Base-by-base conservation (phyloP, 495 filamentous ascomycete species). In the Penicillium silybi region DNA sequence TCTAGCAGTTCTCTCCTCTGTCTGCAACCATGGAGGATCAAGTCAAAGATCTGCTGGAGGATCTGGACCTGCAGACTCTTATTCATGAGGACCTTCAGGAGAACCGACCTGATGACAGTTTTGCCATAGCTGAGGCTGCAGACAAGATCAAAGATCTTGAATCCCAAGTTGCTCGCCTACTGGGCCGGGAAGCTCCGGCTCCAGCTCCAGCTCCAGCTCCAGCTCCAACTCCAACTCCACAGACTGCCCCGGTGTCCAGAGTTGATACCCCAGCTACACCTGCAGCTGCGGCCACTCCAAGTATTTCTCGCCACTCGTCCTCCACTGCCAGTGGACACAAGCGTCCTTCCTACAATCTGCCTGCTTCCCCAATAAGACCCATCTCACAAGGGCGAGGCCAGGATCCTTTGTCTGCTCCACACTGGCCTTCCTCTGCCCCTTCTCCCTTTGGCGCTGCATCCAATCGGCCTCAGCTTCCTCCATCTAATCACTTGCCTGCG, bases 31-130 rank as follows among this genome's bases (percentile, higher is more conserved):
- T 62, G 61, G 55, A 53, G 26, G 26, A 26, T 19, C 11, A 52
- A 23, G 52, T 68, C 34, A 57, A 65, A 46, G 59, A 62, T 19
- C 40, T 73, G 4, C 20, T 59, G 8, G 65, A 69, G 25, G 71
- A 75, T 15, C 47, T 74, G 25, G 60, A 61, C 16, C 58, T 71
- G 10, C 63, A 72, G 29, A 58, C 59, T 43, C 64, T 68, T 15
- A 57, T 76, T 26, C 59, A 70, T 6, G 51, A 57, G 4, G 67
- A 67, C 16, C 58, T 73, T n/a, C 47, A 64, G 10, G 57, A 62
- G 53, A 52, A 48, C 40, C 49, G 46, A 50, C 51, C 53, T 1
- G 22, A 46, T 26, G 53, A 56, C 6, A 32, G 37, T n/a, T 39
- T 48, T 46, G 58, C 58, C 18, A 49, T 25, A 16, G 42, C 20